Percentiles rank a stretch among this genome's conserved stretches.
Conservation (phyloP, 495 filamentous ascomycete species). For the Xylaria cubensis region DNA sequence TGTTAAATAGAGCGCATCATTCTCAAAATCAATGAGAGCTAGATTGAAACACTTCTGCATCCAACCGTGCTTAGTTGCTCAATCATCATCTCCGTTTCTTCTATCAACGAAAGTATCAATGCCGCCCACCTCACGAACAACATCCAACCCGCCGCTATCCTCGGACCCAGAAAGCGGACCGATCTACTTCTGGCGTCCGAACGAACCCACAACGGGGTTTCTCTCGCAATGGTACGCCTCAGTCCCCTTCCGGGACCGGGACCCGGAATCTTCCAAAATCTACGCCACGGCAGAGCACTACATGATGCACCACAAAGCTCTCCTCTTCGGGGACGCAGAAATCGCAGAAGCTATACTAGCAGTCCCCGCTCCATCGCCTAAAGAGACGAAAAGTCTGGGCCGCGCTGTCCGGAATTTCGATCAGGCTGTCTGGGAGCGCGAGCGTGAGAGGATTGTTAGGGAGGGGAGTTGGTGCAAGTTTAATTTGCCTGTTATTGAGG, state of each 20-base stretch:
- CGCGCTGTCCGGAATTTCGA: slow-evolving; percentile 62
- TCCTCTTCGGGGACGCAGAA: slow-evolving; percentile 56
- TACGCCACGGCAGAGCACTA: slow-evolving; percentile 55
- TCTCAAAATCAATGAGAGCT: neutral
- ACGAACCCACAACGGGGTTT: slow-evolving; percentile 36
- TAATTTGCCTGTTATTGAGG: slow-evolving; percentile 27
- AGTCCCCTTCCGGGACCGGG: slow-evolving; percentile 39
- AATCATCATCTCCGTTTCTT: no score
- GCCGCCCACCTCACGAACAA: neutral
- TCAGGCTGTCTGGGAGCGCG: slow-evolving; percentile 56
- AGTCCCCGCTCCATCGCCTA: slow-evolving; percentile 42
- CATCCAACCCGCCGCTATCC: neutral
- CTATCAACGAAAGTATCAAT: no score
- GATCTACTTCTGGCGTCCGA: slow-evolving; percentile 42
- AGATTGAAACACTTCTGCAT: no score
- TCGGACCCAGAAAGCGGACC: neutral
- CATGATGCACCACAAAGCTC: slow-evolving; percentile 70
- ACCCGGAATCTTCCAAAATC: slow-evolving; percentile 23
- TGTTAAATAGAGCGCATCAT: neutral
- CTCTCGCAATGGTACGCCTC: slow-evolving; percentile 45
- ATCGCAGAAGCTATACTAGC: slow-evolving; percentile 51
- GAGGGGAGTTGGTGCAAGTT: slow-evolving; percentile 69
- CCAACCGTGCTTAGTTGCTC: no score
- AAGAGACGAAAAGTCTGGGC: slow-evolving; percentile 61
- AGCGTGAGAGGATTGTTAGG: slow-evolving; percentile 63